Evolutionary conservation across 768 basidiomycete species (phyloP).

Genomic region (Mrakia blollopis): DNA sequence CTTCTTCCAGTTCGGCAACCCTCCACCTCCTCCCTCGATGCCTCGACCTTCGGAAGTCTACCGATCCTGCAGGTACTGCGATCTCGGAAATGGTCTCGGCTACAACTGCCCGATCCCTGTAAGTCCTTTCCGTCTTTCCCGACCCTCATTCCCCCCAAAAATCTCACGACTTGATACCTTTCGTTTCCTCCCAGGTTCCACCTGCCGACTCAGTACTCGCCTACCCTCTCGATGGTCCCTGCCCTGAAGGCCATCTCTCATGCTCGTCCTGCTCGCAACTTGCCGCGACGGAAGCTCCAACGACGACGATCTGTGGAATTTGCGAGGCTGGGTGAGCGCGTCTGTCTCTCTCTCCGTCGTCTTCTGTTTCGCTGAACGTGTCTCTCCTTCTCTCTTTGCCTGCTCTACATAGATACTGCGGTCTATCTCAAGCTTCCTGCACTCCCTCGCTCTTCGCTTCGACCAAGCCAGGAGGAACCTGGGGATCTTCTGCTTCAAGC

Average conservation of each 20-base stretch:
- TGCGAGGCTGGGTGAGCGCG: constrained; percentile 23
- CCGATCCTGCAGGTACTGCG: constrained; percentile 24
- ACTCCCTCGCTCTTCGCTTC: constrained; percentile 3
- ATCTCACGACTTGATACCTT: neutral
- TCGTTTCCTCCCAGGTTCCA: neutral
- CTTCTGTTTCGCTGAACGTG: neutral
- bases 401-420: neutral
- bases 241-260: constrained; percentile 24
- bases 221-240: constrained; percentile 30
- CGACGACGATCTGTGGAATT: constrained; percentile 5
- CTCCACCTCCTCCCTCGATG: constrained; percentile 20
- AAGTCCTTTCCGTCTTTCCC: neutral
- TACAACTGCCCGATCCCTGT: constrained; percentile 26
- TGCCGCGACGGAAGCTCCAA: constrained; percentile 18
- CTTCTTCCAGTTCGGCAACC: constrained; percentile 17
- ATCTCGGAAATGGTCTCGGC: constrained; percentile 8
- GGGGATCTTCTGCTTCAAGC: neutral
- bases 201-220: neutral
- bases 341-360: neutral
- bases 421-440: neutral
- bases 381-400: neutral
- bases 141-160: neutral
- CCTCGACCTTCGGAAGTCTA: constrained; percentile 25
- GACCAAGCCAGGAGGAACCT: neutral
- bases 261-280: constrained; percentile 21